phyloP scores from a whole-genome alignment of 768 basidiomycete genomes.

The Trametes coccinea region DNA sequence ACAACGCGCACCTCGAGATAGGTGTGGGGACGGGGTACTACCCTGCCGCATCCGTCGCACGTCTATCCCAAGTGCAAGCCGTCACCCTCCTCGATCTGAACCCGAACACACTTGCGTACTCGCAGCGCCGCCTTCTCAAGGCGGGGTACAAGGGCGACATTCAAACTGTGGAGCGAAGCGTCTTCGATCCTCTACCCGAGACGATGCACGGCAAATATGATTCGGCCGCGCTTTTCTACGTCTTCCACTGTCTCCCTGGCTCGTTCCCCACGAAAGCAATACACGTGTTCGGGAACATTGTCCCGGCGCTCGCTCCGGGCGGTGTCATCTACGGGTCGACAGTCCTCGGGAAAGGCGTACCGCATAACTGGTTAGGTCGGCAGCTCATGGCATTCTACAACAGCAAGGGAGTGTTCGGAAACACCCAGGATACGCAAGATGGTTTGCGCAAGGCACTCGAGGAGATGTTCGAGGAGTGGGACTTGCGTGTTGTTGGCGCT shows the following conservation, averaged over 20 bases:
- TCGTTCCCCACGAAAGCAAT: conserved; percentile 20
- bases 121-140: conserved; percentile 6
- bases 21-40: conserved; percentile 28
- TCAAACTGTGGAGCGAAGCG: conserved; percentile 12
- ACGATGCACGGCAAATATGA: conserved; percentile 11
- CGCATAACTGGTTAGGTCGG: conserved; percentile 21
- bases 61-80: conserved; percentile 11
- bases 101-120: conserved; percentile 15
- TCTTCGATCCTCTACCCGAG: conserved; percentile 22
- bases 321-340: conserved; percentile 26
- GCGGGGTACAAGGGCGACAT: conserved; percentile 20
- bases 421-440: conserved; percentile 11
- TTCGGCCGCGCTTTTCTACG: conserved; percentile 25
- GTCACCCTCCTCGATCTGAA: conserved; percentile 23
- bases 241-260: conserved; percentile 26
- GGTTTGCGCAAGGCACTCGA: conserved; percentile 13
- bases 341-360: conserved; percentile 18
- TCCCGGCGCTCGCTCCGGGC: conserved; percentile 11
- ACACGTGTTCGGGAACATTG: conserved; percentile 10
- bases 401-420: conserved; percentile 18
- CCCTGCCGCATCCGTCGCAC: conserved; percentile 4
- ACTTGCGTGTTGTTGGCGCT: conserved; percentile 17
- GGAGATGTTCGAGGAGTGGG: conserved; percentile 22
- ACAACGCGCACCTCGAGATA: conserved; percentile 21
- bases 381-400: conserved; percentile 16